These are phyloP conservation scores for Neopestalotiopsis clavispora DNA, from an alignment of 2,329 filamentous ascomycete genomes.

Conservation along the genomic window DNA sequence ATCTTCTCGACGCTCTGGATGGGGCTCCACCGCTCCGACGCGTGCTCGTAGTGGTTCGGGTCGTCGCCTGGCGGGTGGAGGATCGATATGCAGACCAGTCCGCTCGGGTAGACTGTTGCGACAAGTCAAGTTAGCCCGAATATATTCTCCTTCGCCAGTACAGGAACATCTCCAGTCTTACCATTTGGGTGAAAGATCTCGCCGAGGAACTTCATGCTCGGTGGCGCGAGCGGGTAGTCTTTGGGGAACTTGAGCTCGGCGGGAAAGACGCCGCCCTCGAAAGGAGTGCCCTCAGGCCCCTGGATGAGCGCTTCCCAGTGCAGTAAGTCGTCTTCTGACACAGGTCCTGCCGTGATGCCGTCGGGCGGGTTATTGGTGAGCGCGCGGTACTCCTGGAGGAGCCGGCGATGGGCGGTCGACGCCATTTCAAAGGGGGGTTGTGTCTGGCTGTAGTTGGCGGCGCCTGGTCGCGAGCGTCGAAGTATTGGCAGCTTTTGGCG, in stretches of 20 bases:
- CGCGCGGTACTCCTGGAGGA: conserved; percentile 95
- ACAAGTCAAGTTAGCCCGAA: background rate
- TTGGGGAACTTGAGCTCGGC: conserved; percentile 94
- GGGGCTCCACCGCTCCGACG: conserved; percentile 92
- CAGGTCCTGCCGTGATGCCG: conserved; percentile 92
- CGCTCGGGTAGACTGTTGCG: conserved; percentile 80
- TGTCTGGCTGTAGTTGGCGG: background rate
- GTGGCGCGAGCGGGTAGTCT: conserved; percentile 95
- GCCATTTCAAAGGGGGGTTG: conserved; percentile 47
- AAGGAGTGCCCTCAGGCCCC: conserved; percentile 93
- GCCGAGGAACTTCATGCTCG: conserved; percentile 93
- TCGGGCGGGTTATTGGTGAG: conserved; percentile 96
- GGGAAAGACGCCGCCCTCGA: conserved; percentile 93
- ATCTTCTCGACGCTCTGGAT: conserved; percentile 99
- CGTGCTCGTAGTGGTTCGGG: conserved; percentile 97
- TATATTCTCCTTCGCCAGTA: background rate
- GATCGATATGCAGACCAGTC: conserved; percentile 97
- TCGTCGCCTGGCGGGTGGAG: conserved; percentile 95
- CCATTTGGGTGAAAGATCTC: conserved; percentile 98
- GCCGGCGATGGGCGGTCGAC: conserved; percentile 73
- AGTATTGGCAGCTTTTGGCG: background rate
- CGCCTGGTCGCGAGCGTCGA: background rate
- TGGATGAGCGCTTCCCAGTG: conserved; percentile 96
- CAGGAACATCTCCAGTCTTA: conserved; percentile 48
- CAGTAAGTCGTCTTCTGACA: conserved; percentile 93